phyloP scores from a whole-genome alignment of 345 rosid genomes.

The Eucalyptus marginata region DNA sequence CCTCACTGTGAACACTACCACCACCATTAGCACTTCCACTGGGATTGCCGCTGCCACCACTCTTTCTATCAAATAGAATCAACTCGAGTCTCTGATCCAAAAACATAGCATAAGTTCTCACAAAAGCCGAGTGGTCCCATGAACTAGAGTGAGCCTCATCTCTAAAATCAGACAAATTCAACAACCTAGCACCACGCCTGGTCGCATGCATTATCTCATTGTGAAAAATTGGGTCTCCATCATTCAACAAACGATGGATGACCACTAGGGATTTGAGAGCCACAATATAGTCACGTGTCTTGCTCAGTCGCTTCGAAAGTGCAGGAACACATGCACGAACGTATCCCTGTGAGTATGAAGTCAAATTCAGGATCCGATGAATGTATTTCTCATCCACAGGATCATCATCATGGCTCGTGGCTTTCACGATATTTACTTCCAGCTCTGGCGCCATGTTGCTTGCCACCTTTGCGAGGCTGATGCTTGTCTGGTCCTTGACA shows the following conservation, averaged over 20 bases:
- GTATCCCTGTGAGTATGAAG: slow-evolving; percentile 50
- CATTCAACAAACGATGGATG: slow-evolving; percentile 52
- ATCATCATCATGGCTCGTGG: slow-evolving; percentile 78
- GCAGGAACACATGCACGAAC: slow-evolving; percentile 52
- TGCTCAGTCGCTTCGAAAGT: slow-evolving; percentile 49
- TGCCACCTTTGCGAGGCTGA: slow-evolving; percentile 71
- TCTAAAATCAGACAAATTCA: slow-evolving; percentile 69
- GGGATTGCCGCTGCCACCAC: not conserved
- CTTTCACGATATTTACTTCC: slow-evolving; percentile 78
- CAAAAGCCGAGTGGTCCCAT: slow-evolving; percentile 76
- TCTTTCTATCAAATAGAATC: slow-evolving; percentile 36
- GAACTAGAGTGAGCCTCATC: slow-evolving; percentile 84
- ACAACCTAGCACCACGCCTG: slow-evolving; percentile 52
- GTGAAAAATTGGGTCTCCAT: slow-evolving; percentile 49
- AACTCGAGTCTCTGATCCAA: slow-evolving; percentile 59
- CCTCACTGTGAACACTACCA: slow-evolving; percentile 20
- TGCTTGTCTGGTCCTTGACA: slow-evolving; percentile 85
- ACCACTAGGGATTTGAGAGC: slow-evolving; percentile 65
- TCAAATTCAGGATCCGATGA: slow-evolving; percentile 44
- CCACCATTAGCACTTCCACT: slow-evolving; percentile 10
- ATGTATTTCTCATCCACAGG: slow-evolving; percentile 72
- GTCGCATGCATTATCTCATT: slow-evolving; percentile 63
- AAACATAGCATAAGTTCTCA: slow-evolving; percentile 52
- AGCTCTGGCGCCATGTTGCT: slow-evolving; percentile 85
- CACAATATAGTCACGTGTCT: slow-evolving; percentile 82